Base-by-base conservation (phyloP, 352 stramenopile species). In the Globisporangium cylindrosporum region DNA sequence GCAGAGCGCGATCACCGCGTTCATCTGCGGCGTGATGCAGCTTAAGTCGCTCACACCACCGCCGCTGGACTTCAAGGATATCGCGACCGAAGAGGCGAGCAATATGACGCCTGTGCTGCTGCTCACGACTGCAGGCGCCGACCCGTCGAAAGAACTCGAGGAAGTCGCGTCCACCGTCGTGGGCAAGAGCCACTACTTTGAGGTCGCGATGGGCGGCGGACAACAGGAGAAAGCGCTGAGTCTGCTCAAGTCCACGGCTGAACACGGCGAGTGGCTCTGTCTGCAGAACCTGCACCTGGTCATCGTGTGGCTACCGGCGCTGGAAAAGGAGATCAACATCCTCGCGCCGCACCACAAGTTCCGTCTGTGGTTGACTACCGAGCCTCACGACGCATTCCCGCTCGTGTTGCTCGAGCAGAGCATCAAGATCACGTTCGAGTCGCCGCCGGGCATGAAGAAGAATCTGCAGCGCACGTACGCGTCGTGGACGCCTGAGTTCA, bases 271-370 rank as follows among this genome's bases (percentile, higher is more conserved):
- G 58, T 99, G 95, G 94, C 68, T 99, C 5, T 99, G 96, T 78
- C 79, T 99, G 0, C 97, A 99, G 73, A 99, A 99, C 71, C 73
- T 99, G 43, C 96, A 99, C 68, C 78, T 99, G 2, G 94, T 99
- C 6, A 78, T 98, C 38, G 87, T 88, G 1, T 99, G 95, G 94
- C 80, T 99, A 4, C 93, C 95, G 1, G 79, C 83, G 15, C 81
- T 99, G 5, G 93, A 98, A 64, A 98, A 98, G 59, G 82, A 90
- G 57, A 82, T 98, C 68, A 95, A 80, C 65, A 73, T 76, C 22
- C 70, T 96, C 4, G 77, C 72, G 7, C 62, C 86, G 0, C 86
- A 95, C 64, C 75, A 82, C 57, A 92, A 95, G 71, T 98, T 99
- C 73, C 88, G 95, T 1, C 75, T 99, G n/a, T 98, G 94, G 93